Evolutionary conservation across 2,329 filamentous ascomycete genomes (phyloP), one percentile per base, ranked within the genome.

Genomic region (Aaosphaeria pasadenensis): DNA sequence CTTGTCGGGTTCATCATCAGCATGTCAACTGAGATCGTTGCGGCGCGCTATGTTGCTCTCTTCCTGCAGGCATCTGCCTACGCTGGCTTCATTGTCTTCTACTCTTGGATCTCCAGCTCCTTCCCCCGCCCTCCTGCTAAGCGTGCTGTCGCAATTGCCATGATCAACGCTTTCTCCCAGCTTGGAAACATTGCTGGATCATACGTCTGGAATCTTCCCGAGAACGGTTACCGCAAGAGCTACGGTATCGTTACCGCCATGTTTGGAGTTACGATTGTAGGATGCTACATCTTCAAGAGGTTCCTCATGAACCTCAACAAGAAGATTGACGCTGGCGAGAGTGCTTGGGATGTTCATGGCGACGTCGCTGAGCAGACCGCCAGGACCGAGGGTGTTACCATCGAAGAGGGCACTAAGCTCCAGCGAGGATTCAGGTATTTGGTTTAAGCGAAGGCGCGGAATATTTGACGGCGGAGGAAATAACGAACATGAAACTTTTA

Each of bases 241-340:
- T 86, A 86, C 57, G 83, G 81, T 4, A 83, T 86, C 47, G 83
- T 86, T 5, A 77, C 79, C 7, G 74, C 80, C 59, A 86, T 86
- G 83, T 86, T 85, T 58, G 81, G 80, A 4, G 56, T 82, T 39
- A 81, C 83, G 0, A 77, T 83, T 32, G 35, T 74, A 0, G 81
- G 80, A 4, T 83, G 77, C 50, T 62, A 52, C 29, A 46, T 62
- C 9, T 67, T 69, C 48, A 62, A 52, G 49, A 9, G 61, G 2
- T 59, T 69, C 30, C 33, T 69, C 30, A 41, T 59, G 24, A 46
- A 51, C 1, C 38, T 67, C 39, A 69, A 69, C 30, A 66, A 63
- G 64, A 52, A 60, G 51, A 53, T 69, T 13, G 64, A 69, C 45
- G 60, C 59, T 11, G 65, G 63, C 1, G 55, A 60, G 29, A 51